These are phyloP conservation scores for Tripterygium wilfordii DNA, from an alignment of 177 flowering plant species.

Conservation along the genomic window DNA sequence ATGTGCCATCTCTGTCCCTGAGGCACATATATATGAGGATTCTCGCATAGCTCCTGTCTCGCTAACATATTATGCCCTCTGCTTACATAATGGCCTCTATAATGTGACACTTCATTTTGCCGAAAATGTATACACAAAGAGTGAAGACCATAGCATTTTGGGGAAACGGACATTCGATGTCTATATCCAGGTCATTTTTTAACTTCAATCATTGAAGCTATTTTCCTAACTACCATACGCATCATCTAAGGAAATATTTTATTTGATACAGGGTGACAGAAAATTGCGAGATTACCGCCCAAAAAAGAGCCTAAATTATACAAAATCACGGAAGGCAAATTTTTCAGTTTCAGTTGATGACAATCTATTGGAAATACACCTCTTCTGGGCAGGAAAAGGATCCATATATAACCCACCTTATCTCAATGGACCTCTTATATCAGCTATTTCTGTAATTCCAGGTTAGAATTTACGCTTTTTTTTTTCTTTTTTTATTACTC, in stretches of 20 bases:
- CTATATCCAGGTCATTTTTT: neutral
- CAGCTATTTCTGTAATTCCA: too few relatives aligned
- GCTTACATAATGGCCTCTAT: conserved; percentile 9
- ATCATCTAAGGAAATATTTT: neutral
- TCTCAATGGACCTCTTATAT: neutral
- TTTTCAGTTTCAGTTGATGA: neutral
- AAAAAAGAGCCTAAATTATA: neutral
- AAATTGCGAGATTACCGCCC: neutral
- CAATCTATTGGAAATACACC: neutral
- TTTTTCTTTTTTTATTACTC: too few relatives aligned
- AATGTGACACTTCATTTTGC: conserved; percentile 14
- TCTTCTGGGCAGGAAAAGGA: neutral
- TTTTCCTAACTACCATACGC: too few relatives aligned
- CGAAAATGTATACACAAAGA: conserved; percentile 4
- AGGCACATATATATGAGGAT: neutral
- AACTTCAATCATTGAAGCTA: neutral
- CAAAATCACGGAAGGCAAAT: neutral
- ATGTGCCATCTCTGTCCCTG: neutral
- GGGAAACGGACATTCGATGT: neutral
- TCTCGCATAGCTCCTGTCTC: conserved; percentile 9
- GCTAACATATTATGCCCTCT: conserved; percentile 11
- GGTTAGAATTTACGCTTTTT: too few relatives aligned
- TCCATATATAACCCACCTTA: neutral
- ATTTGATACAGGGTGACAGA: neutral
- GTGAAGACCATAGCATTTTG: neutral